phyloP scores from a whole-genome alignment of 1,139 yeast genomes.

The Geotrichum klebahnii region DNA sequence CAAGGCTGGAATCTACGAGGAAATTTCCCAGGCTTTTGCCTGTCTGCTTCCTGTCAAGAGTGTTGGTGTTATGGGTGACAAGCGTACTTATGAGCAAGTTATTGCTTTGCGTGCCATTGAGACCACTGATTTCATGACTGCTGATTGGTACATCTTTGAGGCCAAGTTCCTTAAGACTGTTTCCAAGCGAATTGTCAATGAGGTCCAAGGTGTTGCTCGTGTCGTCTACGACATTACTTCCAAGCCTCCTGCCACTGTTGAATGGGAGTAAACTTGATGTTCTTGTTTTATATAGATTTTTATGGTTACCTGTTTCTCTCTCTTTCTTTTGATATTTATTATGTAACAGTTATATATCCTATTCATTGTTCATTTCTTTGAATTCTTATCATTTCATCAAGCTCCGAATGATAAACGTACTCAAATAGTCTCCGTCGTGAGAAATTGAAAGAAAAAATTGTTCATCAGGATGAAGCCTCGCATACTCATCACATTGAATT shows the following conservation, averaged over 20 bases:
- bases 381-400: neutral
- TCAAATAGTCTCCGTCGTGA: conserved; percentile 58
- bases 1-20: conserved; percentile 84
- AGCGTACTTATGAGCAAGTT: conserved; percentile 97
- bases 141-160: conserved; percentile 96
- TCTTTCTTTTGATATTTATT: neutral
- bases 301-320: neutral
- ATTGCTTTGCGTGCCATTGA: conserved; percentile 98
- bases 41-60: conserved; percentile 94
- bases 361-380: neutral
- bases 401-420: conserved; percentile 35
- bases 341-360: neutral
- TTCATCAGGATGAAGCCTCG: conserved; percentile 39
- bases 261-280: conserved; percentile 71
- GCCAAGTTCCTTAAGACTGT: conserved; percentile 88
- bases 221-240: conserved; percentile 98
- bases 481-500: conserved; percentile 29
- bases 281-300: neutral
- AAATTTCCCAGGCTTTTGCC: conserved; percentile 97
- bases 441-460: conserved; percentile 54
- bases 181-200: conserved; percentile 94
- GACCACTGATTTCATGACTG: conserved; percentile 98
- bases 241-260: conserved; percentile 99
- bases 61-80: conserved; percentile 99
- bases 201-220: conserved; percentile 97